phyloP scores from a whole-genome alignment of 441 rosid genomes.

The Populus hybrid region DNA sequence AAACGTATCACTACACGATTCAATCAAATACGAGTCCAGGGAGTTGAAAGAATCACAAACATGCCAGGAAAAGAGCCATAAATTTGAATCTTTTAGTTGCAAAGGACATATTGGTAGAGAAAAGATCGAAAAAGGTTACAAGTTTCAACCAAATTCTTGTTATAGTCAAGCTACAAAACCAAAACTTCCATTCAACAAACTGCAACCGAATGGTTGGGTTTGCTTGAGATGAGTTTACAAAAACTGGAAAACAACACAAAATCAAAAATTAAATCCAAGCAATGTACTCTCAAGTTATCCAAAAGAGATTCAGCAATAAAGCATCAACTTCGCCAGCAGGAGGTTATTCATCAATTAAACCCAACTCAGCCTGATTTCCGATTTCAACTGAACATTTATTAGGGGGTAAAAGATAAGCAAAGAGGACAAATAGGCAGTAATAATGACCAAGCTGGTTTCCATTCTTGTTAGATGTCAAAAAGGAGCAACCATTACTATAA shows the following conservation, averaged over 20 bases:
- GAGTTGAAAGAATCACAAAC: slow-evolving; percentile 6
- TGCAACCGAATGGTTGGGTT: background rate
- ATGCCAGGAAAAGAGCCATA: background rate
- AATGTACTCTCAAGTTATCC: background rate
- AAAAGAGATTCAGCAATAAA: background rate
- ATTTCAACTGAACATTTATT: background rate
- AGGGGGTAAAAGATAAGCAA: background rate
- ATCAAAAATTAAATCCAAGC: background rate
- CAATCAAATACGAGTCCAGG: slow-evolving; percentile 16
- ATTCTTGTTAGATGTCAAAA: background rate
- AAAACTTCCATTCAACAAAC: slow-evolving; percentile 10
- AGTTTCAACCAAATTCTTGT: background rate
- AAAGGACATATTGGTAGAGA: background rate
- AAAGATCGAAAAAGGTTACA: background rate
- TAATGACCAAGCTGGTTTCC: slow-evolving; percentile 10
- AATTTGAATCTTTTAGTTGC: background rate
- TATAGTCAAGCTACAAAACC: slow-evolving; percentile 3
- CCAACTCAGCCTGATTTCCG: slow-evolving; percentile 8
- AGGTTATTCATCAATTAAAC: background rate
- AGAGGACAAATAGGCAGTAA: background rate
- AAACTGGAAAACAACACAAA: background rate
- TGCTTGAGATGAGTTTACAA: background rate
- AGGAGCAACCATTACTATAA: background rate
- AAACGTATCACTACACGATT: slow-evolving; percentile 10
- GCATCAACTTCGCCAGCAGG: background rate